A percentile compares a stretch with the other conserved stretches of the same genome.
phyloP scores from a whole-genome alignment of 768 basidiomycete species.

The Nidularia pulvinata region DNA sequence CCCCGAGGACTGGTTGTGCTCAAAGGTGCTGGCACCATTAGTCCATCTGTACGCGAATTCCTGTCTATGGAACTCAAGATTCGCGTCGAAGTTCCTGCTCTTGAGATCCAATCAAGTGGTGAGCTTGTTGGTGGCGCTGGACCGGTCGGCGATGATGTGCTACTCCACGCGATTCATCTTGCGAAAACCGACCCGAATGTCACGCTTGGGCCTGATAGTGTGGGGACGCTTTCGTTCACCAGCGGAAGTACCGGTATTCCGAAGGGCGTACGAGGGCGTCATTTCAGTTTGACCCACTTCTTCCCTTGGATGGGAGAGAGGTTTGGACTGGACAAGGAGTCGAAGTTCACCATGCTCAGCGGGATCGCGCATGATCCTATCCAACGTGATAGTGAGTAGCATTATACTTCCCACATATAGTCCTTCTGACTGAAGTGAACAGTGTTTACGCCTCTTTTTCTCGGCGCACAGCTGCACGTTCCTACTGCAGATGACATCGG shows the following conservation, averaged over 20 bases:
- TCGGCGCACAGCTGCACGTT: conserved; percentile 93
- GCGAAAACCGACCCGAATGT: conserved; percentile 79
- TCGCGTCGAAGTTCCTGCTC: conserved; percentile 88
- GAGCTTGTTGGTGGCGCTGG: conserved; percentile 62
- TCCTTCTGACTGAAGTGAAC: conserved; percentile 4
- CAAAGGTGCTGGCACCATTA: conserved; percentile 84
- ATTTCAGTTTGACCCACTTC: conserved; percentile 97
- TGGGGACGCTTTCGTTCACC: conserved; percentile 95
- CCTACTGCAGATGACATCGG: conserved; percentile 98
- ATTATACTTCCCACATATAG: background rate
- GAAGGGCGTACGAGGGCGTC: conserved; percentile 95
- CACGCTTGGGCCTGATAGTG: conserved; percentile 89
- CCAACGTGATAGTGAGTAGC: conserved; percentile 90
- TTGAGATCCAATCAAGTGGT: conserved; percentile 71
- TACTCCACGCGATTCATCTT: conserved; percentile 49
- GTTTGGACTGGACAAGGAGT: conserved; percentile 72
- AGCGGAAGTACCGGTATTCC: conserved; percentile 98
- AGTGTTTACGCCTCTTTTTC: conserved; percentile 99
- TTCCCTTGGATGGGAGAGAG: conserved; percentile 98
- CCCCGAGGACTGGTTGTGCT: conserved; percentile 91
- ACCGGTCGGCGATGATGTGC: conserved; percentile 51
- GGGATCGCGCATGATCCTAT: conserved; percentile 99
- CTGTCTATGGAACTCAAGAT: conserved; percentile 77
- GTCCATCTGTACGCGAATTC: conserved; percentile 82
- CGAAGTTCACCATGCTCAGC: conserved; percentile 97